phyloP scores from a whole-genome alignment of 2,329 filamentous ascomycete species.

The Colletotrichum aenigma region DNA sequence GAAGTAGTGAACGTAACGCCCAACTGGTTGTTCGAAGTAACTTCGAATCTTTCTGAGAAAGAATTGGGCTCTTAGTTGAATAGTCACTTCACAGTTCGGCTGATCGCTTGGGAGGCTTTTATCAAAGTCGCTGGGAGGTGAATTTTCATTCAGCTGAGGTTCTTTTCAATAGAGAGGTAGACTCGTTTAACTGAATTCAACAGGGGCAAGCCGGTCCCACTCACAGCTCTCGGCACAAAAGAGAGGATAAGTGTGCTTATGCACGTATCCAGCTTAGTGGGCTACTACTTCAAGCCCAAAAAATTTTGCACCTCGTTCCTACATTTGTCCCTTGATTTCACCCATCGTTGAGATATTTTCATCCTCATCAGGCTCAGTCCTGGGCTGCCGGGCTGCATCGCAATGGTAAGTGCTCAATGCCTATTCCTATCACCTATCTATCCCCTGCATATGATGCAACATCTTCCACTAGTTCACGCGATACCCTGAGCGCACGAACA shows the following conservation, averaged over 20 bases:
- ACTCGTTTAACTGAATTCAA: neutral
- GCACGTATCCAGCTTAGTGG: neutral
- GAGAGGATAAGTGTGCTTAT: neutral
- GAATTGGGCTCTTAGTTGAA: neutral
- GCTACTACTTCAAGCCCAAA: slow-evolving; percentile 22
- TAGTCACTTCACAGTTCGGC: neutral
- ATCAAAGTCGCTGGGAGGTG: neutral
- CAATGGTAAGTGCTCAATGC: slow-evolving; percentile 25
- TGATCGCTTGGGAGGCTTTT: neutral
- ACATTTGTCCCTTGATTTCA: neutral
- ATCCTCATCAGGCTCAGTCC: neutral
- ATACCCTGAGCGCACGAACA: slow-evolving; percentile 65
- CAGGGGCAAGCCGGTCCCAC: neutral
- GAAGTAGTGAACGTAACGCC: neutral
- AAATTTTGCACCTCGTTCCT: neutral
- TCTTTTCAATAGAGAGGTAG: neutral
- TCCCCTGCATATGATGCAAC: slow-evolving; percentile 51
- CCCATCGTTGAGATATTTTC: neutral
- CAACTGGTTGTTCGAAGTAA: neutral
- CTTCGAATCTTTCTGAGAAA: neutral
- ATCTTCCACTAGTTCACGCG: slow-evolving; percentile 64
- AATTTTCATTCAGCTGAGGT: neutral
- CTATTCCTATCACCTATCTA: slow-evolving; percentile 4
- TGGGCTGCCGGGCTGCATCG: neutral
- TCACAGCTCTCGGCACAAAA: neutral